These are phyloP conservation scores for Teratosphaeriaceae sp. DNA, from an alignment of 2,329 filamentous ascomycete genomes.

Conservation along the genomic window DNA sequence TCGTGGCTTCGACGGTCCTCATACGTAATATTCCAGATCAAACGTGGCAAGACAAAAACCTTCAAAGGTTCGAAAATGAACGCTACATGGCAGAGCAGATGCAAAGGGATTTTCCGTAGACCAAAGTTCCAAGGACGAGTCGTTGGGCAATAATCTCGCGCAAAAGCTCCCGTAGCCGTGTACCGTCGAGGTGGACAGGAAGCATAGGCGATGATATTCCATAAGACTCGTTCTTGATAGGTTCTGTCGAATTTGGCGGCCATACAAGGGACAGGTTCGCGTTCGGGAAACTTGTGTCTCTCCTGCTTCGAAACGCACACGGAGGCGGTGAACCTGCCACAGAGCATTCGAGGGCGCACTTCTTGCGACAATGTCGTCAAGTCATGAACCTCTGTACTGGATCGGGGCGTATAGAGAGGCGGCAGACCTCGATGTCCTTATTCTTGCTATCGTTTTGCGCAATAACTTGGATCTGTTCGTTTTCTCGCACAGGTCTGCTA, in stretches of 20 bases:
- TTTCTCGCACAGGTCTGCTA: background rate
- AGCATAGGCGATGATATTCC: background rate
- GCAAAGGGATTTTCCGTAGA: background rate
- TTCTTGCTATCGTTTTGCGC: background rate
- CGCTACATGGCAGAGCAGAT: background rate
- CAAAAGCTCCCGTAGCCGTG: background rate
- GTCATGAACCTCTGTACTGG: background rate
- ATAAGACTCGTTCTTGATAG: too few species aligned
- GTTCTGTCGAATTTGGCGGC: too few species aligned
- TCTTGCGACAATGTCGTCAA: background rate
- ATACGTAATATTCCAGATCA: too few species aligned
- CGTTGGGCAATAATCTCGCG: background rate
- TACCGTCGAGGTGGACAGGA: background rate
- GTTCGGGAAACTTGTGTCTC: too few species aligned
- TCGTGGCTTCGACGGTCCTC: too few species aligned
- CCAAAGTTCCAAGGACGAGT: slow-evolving; percentile 1
- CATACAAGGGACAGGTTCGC: too few species aligned
- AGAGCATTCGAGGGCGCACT: background rate
- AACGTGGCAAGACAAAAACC: background rate
- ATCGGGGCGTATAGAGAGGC: background rate
- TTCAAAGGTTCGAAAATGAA: background rate
- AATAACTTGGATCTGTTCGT: background rate
- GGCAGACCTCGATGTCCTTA: background rate
- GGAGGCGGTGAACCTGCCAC: too few species aligned
- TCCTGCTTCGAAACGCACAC: too few species aligned